Conservation (phyloP, 2,329 filamentous ascomycete genomes). For the Ophiostoma australiae region DNA sequence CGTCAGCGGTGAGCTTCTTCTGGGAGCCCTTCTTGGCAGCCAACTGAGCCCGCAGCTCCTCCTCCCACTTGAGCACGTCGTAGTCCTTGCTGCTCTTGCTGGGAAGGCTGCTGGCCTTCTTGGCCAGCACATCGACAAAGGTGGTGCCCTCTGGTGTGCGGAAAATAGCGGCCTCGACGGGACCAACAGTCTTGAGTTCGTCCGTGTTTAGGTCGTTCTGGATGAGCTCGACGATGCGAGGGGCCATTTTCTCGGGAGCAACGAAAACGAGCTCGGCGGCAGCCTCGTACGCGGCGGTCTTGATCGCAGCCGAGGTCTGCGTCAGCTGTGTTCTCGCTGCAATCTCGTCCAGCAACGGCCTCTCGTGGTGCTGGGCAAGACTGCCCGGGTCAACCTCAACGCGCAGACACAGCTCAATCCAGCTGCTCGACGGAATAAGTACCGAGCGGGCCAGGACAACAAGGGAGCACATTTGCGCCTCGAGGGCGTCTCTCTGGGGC, state of each 20-base stretch:
- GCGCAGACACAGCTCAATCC: conserved; percentile 83
- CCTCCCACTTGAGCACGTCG: conserved; percentile 94
- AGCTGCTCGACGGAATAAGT: conserved; percentile 70
- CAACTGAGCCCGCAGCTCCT: conserved; percentile 78
- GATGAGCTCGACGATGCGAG: conserved; percentile 70
- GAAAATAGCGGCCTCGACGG: conserved; percentile 88
- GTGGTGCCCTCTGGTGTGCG: conserved; percentile 81
- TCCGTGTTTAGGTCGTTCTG: conserved; percentile 64
- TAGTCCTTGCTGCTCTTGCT: conserved; percentile 94
- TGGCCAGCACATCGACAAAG: conserved; percentile 86
- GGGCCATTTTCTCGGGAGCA: conserved; percentile 74
- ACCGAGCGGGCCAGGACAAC: conserved; percentile 73
- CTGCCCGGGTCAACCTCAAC: conserved; percentile 77
- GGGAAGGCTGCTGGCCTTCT: conserved; percentile 65
- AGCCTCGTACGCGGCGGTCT: conserved; percentile 72
- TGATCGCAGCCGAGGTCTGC: conserved; percentile 49
- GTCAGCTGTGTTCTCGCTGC: conserved; percentile 43
- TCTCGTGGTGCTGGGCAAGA: conserved; percentile 61
- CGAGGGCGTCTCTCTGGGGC: conserved; percentile 48
- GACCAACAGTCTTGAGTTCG: conserved; percentile 68
- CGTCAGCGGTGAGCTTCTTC: conserved; percentile 85
- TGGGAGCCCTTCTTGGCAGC: conserved; percentile 89
- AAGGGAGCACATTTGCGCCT: conserved; percentile 68
- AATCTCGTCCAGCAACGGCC: conserved; percentile 65
- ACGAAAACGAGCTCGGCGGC: conserved; percentile 92